phyloP scores from a whole-genome alignment of 768 basidiomycete species.

The Tylopilus sp. region DNA sequence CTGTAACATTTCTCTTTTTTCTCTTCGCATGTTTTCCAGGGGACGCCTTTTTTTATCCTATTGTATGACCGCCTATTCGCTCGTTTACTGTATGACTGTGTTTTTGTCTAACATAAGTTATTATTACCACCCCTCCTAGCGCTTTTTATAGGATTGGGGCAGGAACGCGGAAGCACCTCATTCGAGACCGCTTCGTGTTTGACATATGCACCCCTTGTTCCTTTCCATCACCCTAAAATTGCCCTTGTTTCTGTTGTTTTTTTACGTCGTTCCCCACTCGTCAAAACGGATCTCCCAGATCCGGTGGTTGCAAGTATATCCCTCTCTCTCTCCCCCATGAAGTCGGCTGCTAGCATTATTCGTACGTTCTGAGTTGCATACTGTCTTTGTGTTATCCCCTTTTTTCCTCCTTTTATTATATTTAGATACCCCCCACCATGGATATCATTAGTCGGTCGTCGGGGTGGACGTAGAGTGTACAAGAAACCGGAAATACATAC shows the following conservation, averaged over 20 bases:
- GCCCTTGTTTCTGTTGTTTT: too few species aligned
- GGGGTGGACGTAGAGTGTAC: constrained; percentile 14
- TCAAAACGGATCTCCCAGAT: background rate
- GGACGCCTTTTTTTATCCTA: constrained; percentile 16
- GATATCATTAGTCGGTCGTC: background rate
- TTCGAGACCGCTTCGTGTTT: constrained; percentile 1
- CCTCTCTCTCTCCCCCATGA: background rate
- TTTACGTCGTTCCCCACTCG: background rate
- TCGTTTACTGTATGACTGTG: constrained; percentile 9
- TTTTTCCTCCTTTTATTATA: background rate
- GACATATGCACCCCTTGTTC: background rate
- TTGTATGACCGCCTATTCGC: constrained; percentile 25
- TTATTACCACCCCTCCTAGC: constrained; percentile 7
- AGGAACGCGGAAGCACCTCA: background rate
- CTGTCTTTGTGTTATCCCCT: background rate
- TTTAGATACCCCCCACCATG: constrained; percentile 16
- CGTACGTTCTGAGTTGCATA: background rate
- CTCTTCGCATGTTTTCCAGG: background rate
- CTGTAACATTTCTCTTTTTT: background rate
- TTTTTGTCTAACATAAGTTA: constrained; percentile 18
- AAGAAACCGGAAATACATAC: constrained; percentile 18
- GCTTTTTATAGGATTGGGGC: constrained; percentile 8
- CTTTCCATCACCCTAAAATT: too few species aligned
- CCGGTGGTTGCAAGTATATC: background rate
- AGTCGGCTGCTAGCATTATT: background rate